Base-by-base conservation (phyloP, 1,284 basidiomycete species). In the Apiotrichum sp. region DNA sequence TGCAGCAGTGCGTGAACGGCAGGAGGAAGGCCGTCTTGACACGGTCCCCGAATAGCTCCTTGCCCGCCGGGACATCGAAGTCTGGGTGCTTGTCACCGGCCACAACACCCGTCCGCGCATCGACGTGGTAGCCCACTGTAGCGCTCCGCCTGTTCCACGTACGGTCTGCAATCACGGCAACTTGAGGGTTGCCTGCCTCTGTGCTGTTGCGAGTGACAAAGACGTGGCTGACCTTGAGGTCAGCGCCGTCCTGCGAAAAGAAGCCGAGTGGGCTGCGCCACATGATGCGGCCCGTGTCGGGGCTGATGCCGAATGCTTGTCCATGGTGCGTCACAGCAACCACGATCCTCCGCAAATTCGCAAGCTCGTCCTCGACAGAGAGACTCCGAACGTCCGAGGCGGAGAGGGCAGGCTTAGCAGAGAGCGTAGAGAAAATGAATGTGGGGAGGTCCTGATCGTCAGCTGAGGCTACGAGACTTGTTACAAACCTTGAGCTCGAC, bases 281-380 rank as follows among this genome's bases (percentile, higher is more conserved):
- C 1, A 93, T 68, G 32, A 88, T 80, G 3, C 81, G 78, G 1
- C 92, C 89, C 50, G 80, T 87, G 22, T 83, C 82, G 4, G 86
- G 87, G 68, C 96, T 90, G 49, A 96, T 75, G 0, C 86, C 93
- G 67, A 86, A 91, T 0, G 93, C 65, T 69, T 90, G 91, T 16
- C 91, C 90, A 36, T 81, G 79, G 2, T 77, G 64, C 1, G 88
- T 90, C 0, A 85, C 87, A 3, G 80, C 81, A 2, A 96, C 81
- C 49, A 93, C 81, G 41, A 97, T 73, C 72, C 96, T 90, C 47
- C 87, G 82, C 74, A 96, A 90, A 0, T 91, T 39, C 9, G 36
- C 93, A 69, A 95, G 96, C 1, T 85, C 77, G 68, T 96, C 90
- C 11, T 34, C 47, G 3, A 38, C 33, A 5, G 47, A 31, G 13